Evolutionary conservation across 768 basidiomycete genomes (phyloP), one percentile per base, ranked within the genome.

Genomic region (Inosperma sp.): DNA sequence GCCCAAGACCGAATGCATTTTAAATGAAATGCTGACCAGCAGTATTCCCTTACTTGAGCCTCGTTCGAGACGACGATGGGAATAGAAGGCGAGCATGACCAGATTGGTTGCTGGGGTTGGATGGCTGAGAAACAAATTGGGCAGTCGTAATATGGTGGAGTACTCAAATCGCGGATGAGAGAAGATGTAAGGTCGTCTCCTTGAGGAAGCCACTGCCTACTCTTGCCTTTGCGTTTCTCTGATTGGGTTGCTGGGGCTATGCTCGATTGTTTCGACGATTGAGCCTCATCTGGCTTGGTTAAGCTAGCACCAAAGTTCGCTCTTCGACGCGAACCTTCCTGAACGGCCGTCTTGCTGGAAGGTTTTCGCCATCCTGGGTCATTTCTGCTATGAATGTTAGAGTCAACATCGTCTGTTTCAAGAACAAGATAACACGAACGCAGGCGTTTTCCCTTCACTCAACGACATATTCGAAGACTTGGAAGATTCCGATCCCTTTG

Each of bases 1-100:
- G 92, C 93, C 95, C 95, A 98, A 1, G 86, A 78, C 7, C 79
- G 76, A 57, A 97, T 88, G 60, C 95, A 97, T 58, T 84, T 86
- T 19, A 95, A 72, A 68, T 98, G 95, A 61, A 96, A 93, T 0
- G 89, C 83, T 9, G 82, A 88, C 83, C 88, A 95, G 61, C 95
- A 98, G 59, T 82, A 88, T 52, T 83, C 83, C 5, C 72, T 67
- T 26, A 67, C 65, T 19, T 67, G 65, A n/a, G 60, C 60, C 21
- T 68, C 67, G 21, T 57, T 63, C 6, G 65, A 54, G 12, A 63
- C 62, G 25, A 76, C 55, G 8, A 76, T 68, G 2, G 77, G 71
- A n/a, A 73, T 73, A 0, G 78, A 74, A 3, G 86, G 83, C 7
- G 85, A 83, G 65, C 95, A 97, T 0, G 89, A 93, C 89, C 93